phyloP scores from a whole-genome alignment of 1,284 basidiomycete genomes.

The Malassezia caprae region DNA sequence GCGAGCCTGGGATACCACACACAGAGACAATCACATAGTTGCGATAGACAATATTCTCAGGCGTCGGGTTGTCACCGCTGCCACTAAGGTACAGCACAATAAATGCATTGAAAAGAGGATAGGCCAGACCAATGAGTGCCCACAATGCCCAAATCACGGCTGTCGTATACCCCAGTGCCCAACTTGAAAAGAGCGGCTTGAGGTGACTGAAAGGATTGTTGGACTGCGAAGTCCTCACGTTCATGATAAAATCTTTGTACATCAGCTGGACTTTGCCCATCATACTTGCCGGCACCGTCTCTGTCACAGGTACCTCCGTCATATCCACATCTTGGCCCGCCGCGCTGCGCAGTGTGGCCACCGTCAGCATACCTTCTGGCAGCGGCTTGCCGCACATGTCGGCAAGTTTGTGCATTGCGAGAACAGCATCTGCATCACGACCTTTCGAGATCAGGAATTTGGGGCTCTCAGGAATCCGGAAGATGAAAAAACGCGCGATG shows the following conservation, averaged over 20 bases:
- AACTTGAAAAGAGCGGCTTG: conserved; percentile 34
- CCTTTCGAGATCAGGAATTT: conserved; percentile 46
- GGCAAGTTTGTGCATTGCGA: conserved; percentile 37
- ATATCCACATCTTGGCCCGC: conserved; percentile 39
- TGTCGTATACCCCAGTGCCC: conserved; percentile 36
- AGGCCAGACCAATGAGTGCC: conserved; percentile 46
- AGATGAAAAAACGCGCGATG: conserved; percentile 39
- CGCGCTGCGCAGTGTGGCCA: conserved; percentile 39
- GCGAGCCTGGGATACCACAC: conserved; percentile 44
- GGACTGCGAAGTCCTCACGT: background rate
- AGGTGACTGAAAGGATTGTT: conserved; percentile 20
- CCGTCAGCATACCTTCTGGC: conserved; percentile 39
- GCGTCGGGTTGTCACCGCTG: conserved; percentile 7
- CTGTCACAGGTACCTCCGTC: conserved; percentile 17
- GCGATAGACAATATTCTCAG: conserved; percentile 26
- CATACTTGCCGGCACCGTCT: background rate
- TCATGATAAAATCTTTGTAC: conserved; percentile 3
- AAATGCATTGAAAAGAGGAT: conserved; percentile 47
- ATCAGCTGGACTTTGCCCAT: background rate
- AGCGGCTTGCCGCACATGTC: conserved; percentile 33
- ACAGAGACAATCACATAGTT: conserved; percentile 46
- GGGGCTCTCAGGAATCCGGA: conserved; percentile 45
- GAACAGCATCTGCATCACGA: conserved; percentile 44
- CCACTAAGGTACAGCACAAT: conserved; percentile 37
- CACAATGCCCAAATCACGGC: conserved; percentile 35